These are phyloP conservation scores for Pyronema omphalodes DNA, from an alignment of 495 filamentous ascomycete genomes.

Conservation along the genomic window DNA sequence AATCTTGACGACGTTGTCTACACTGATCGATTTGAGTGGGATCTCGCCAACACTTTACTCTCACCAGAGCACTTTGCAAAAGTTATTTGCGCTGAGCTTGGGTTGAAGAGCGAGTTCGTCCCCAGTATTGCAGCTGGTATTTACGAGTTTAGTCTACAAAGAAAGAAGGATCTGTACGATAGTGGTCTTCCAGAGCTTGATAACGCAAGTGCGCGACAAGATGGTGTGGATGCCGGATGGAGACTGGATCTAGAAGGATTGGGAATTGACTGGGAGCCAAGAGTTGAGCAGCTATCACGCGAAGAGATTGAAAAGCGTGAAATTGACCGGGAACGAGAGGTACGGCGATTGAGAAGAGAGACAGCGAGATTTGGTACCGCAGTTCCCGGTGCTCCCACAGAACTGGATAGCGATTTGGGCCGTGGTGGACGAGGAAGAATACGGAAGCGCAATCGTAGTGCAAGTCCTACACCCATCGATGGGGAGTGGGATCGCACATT, in stretches of 20 bases:
- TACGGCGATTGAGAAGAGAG: slow-evolving; percentile 68
- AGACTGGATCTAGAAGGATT: slow-evolving; percentile 80
- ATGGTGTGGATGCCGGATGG: slow-evolving; percentile 62
- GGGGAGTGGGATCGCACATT: slow-evolving; percentile 62
- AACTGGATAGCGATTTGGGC: slow-evolving; percentile 45
- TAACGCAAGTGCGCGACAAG: slow-evolving; percentile 61
- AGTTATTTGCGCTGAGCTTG: slow-evolving; percentile 77
- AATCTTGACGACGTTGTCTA: slow-evolving; percentile 84
- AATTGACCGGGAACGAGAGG: slow-evolving; percentile 80
- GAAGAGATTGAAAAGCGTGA: slow-evolving; percentile 98
- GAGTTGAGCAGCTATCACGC: slow-evolving; percentile 71
- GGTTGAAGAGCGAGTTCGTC: slow-evolving; percentile 80
- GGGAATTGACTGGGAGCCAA: slow-evolving; percentile 84
- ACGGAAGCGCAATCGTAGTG: slow-evolving; percentile 61
- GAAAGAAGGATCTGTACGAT: slow-evolving; percentile 93
- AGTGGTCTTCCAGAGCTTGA: slow-evolving; percentile 49
- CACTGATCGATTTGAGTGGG: slow-evolving; percentile 98
- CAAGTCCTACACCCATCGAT: slow-evolving; percentile 49
- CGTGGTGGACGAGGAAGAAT: slow-evolving; percentile 76
- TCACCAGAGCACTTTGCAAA: slow-evolving; percentile 85
- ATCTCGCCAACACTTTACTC: slow-evolving; percentile 74
- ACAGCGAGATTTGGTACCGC: slow-evolving; percentile 61
- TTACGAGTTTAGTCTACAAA: slow-evolving; percentile 78
- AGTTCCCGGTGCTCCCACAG: slow-evolving; percentile 35
- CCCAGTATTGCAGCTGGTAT: slow-evolving; percentile 88